These are phyloP conservation scores for Macrotyloma uniflorum DNA, from an alignment of 306 rosid species.

Conservation along the genomic window DNA sequence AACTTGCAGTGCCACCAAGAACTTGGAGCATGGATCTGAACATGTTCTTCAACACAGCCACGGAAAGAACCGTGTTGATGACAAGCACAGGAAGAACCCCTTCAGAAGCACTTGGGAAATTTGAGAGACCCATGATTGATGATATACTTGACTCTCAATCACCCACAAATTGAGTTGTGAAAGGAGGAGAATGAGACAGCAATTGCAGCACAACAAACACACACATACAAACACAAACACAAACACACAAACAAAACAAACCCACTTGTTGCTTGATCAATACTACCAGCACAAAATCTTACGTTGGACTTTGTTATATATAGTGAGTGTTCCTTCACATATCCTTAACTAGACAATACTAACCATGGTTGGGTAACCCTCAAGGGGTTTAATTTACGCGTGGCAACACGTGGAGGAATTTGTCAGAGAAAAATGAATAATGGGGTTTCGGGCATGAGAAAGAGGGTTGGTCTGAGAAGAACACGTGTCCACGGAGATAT, in stretches of 20 bases:
- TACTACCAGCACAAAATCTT: not conserved
- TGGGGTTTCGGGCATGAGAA: too few species aligned
- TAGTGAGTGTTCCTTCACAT: not conserved
- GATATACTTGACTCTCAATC: not conserved
- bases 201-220: not conserved
- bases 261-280: not conserved
- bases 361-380: not conserved
- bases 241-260: not conserved
- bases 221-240: too few species aligned
- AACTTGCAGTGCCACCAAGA: too few species aligned
- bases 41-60: constrained; percentile 65
- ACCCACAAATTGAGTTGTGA: too few species aligned
- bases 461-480: not conserved
- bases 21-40: constrained; percentile 62
- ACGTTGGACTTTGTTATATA: too few species aligned
- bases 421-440: not conserved
- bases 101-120: constrained; percentile 56
- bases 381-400: constrained; percentile 23
- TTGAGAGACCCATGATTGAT: constrained; percentile 72
- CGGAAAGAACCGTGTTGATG: constrained; percentile 64
- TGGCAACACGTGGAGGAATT: constrained; percentile 58
- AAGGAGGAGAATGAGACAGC: too few species aligned
- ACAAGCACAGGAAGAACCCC: constrained; percentile 67
- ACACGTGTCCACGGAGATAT: constrained; percentile 47
- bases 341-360: constrained; percentile 28